A percentile compares a stretch with the other conserved stretches of the same genome.
Conservation (phyloP, 176 grass and related monocot genomes). For the Oryza glumipatula region DNA sequence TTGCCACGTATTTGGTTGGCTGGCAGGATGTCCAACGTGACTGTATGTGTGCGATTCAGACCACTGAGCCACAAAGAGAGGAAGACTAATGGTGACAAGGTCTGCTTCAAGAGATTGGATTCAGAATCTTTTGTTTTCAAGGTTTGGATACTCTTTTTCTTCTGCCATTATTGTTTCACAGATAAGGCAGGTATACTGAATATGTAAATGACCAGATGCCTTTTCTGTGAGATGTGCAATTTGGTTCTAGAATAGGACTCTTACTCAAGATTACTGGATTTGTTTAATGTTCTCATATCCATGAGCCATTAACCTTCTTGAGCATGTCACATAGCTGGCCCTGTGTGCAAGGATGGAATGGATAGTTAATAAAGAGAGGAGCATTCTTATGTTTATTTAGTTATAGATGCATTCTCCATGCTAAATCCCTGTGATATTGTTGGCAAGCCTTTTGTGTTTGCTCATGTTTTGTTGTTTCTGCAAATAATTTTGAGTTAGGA, state of each 20-base stretch:
- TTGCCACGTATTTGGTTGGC: neutral
- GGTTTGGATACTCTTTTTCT: slow-evolving; percentile 37
- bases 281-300: neutral
- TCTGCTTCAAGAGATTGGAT: slow-evolving; percentile 64
- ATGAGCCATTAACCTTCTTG: neutral
- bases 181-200: neutral
- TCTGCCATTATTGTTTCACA: neutral
- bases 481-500: slow-evolving; percentile 45
- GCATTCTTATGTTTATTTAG: neutral
- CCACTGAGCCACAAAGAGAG: slow-evolving; percentile 72
- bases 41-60: slow-evolving; percentile 83
- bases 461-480: slow-evolving; percentile 31
- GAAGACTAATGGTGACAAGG: slow-evolving; percentile 52
- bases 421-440: slow-evolving; percentile 32
- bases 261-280: neutral
- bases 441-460: neutral
- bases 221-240: neutral
- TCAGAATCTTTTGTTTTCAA: slow-evolving; percentile 73
- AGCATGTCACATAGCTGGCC: neutral
- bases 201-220: neutral
- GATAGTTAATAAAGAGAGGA: neutral
- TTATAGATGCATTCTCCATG: neutral
- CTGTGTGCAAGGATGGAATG: neutral
- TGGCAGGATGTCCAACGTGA: slow-evolving; percentile 74
- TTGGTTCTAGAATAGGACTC: neutral